Base-by-base conservation (phyloP, 805 yeast species). In the Brettanomyces naardenensis region DNA sequence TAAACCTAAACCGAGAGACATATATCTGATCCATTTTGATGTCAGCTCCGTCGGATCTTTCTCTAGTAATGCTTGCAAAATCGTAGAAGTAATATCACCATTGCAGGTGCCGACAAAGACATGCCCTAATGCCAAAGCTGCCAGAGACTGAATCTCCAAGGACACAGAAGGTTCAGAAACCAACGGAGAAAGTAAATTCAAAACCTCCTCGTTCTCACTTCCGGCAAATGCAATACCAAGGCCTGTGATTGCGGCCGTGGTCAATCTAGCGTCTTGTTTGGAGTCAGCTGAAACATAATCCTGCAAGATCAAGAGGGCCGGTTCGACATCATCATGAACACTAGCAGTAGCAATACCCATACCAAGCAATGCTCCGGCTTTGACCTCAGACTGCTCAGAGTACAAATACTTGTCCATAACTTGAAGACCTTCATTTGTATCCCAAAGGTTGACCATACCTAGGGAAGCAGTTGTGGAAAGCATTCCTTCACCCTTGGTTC, bases 311-410 rank as follows among this genome's bases (percentile, higher is more conserved):
- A 95, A 78, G 44, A 86, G 69, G 5, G 97, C 90, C 2, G 97
- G 90, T 46, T 88, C 97, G 31, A 89, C 86, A 44, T 90, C 98
- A 56, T 90, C 96, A 61, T 86, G 95, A 39, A 92, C 90, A 61
- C 95, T 94, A 18, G 94, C 72, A 21, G 95, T 85, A 5, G 87
- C 80, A 34, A 92, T 73, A 59, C 97, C 98, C 61, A 87, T 86
- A 59, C 97, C 99, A 47, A 92, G 71, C 41, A 92, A 69, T 4
- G 98, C 95, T 62, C 99, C 99, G 5, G 97, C 96, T 64, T 87
- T 87, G 48, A 89, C 76, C 53, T 86, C 90, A 41, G 78, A 80
- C 51, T 88, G 95, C 14, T 79, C 73, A 4, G 95, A 80, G 54
- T 89, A 89, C 41, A 90, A 66, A 59, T 82, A 89, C 59, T 83